A percentile compares a stretch with the other conserved stretches of the same genome.
phyloP scores from a whole-genome alignment of 192 early-diverging fungal species.

The Coemansia brasiliensis region DNA sequence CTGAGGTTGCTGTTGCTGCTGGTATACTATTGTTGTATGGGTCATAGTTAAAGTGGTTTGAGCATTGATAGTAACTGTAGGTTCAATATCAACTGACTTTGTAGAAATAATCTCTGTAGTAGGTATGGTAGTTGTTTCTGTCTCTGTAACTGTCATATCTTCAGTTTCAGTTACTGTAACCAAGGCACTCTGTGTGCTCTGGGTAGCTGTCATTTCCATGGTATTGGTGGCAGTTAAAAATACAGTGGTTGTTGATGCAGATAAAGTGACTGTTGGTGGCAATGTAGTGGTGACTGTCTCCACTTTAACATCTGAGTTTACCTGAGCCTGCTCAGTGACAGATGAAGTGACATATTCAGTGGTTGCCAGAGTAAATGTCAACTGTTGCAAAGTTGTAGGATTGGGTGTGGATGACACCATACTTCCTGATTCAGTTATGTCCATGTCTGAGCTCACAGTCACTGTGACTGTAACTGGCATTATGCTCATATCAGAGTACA shows the following conservation, averaged over 20 bases:
- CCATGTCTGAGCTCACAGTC: background rate
- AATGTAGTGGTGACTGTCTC: conserved; percentile 4
- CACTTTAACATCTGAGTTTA: background rate
- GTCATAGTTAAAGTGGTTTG: no score
- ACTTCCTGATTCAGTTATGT: background rate
- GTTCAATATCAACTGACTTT: no score
- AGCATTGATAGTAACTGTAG: no score
- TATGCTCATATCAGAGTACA: background rate
- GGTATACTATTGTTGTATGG: no score
- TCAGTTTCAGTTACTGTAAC: background rate
- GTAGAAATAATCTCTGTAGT: no score
- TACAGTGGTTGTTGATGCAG: background rate
- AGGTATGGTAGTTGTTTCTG: background rate
- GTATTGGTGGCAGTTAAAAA: background rate
- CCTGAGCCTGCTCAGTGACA: background rate
- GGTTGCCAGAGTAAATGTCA: background rate
- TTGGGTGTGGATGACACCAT: background rate
- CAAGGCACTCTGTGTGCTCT: background rate
- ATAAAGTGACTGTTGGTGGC: background rate
- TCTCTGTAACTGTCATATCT: background rate
- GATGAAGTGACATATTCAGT: background rate
- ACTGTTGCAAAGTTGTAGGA: background rate
- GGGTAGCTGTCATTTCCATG: background rate
- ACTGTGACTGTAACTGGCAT: background rate
- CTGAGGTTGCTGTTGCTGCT: background rate